Percentiles rank a stretch among this genome's conserved stretches.
Evolutionary conservation across 2,329 filamentous ascomycete species (phyloP).

Genomic region (Stenocarpella maydis): DNA sequence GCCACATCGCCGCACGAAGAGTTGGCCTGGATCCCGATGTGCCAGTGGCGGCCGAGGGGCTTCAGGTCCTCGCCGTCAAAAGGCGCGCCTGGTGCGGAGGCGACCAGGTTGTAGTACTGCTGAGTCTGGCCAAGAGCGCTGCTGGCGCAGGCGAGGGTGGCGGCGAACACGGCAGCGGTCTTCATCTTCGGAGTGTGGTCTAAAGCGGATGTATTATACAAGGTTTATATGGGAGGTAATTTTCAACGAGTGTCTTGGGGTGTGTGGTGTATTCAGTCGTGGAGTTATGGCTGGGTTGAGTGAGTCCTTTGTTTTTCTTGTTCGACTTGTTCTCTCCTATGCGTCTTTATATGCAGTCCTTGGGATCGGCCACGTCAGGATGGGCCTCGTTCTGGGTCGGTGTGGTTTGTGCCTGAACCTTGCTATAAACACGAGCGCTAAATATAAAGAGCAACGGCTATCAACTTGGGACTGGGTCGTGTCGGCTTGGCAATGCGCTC

Average conservation of each 20-base stretch:
- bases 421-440: constrained; percentile 20
- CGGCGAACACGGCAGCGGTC: constrained; percentile 1
- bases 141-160: constrained; percentile 13
- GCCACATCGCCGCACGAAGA: constrained; percentile 8
- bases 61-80: constrained; percentile 14
- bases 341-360: constrained; percentile 4
- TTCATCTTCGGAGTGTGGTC: constrained; percentile 9
- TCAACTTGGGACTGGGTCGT: neutral
- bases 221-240: neutral
- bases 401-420: neutral
- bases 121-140: constrained; percentile 2
- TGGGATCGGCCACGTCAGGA: neutral
- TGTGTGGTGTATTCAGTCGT: neutral
- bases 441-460: constrained; percentile 5
- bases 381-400: constrained; percentile 18
- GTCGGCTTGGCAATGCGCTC: constrained; percentile 12
- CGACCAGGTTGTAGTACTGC: constrained; percentile 18
- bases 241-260: neutral
- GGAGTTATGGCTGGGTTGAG: neutral
- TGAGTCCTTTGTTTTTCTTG: too few relatives aligned
- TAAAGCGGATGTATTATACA: neutral
- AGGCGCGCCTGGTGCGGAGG: neutral
- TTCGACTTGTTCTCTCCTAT: neutral
- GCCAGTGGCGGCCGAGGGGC: constrained; percentile 16
- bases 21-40: neutral